These are phyloP conservation scores for Melaleuca alternifolia DNA, from an alignment of 345 rosid genomes.

Conservation along the genomic window DNA sequence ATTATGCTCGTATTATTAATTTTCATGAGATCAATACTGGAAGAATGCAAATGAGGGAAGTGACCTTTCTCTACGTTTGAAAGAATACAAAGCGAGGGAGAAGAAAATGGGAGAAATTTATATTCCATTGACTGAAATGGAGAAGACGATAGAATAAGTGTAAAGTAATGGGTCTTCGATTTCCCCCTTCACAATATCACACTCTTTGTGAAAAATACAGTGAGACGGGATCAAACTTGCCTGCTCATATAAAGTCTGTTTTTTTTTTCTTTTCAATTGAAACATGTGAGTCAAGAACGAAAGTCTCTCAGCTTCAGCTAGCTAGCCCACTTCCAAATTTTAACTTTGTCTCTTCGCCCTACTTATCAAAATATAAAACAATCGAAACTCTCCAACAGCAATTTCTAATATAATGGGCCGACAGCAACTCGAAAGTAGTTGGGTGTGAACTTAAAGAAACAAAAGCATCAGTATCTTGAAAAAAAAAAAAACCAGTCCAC, in stretches of 20 bases:
- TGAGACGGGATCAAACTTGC: not conserved
- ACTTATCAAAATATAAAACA: not conserved
- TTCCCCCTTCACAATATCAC: not conserved
- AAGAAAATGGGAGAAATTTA: not conserved
- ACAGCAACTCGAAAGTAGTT: not conserved
- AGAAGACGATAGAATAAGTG: not conserved
- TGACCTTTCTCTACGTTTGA: fast-evolving
- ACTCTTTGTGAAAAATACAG: not conserved
- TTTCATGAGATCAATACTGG: not conserved
- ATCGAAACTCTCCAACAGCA: not conserved
- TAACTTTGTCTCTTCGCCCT: not conserved
- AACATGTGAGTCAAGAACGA: not conserved
- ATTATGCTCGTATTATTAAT: fast-evolving
- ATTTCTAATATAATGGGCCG: not conserved
- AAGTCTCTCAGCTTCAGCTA: not conserved
- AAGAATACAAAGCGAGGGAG: not conserved
- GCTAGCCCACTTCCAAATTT: not conserved
- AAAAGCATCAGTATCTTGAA: not conserved
- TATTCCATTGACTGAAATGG: not conserved
- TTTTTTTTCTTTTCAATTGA: not conserved
- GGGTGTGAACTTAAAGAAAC: not conserved
- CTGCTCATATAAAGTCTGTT: fast-evolving
- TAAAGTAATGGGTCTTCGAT: not conserved
- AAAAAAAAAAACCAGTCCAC: not conserved
- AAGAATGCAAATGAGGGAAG: not conserved